Conservation (phyloP, 2,329 filamentous ascomycete species). For the Rhynchosporium secalis region DNA sequence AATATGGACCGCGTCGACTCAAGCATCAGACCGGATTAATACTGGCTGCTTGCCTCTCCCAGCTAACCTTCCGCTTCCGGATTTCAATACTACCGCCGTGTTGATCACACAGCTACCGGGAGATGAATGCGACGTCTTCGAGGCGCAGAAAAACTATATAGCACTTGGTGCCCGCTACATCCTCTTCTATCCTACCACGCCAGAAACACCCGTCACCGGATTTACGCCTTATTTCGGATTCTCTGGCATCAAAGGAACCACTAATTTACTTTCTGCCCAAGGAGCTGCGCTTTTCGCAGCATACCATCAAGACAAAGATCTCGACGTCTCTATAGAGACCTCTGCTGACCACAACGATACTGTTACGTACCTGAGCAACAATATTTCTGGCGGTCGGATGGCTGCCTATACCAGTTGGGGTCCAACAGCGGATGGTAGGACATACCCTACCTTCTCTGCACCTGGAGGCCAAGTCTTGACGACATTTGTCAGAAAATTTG, state of each 20-base stretch:
- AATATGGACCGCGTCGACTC: background rate
- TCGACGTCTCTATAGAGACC: background rate
- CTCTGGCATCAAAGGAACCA: background rate
- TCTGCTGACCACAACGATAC: background rate
- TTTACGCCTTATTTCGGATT: background rate
- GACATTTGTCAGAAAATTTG: slow-evolving; percentile 39
- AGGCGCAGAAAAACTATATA: background rate
- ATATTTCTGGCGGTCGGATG: background rate
- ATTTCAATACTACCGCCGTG: background rate
- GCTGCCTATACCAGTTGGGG: background rate
- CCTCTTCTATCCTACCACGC: background rate
- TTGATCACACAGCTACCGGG: background rate
- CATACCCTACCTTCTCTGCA: slow-evolving; percentile 23
- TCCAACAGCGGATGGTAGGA: background rate
- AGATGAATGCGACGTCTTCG: background rate
- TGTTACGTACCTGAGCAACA: background rate
- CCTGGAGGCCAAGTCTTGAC: slow-evolving; percentile 42
- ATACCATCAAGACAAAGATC: background rate
- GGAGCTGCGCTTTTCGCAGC: background rate
- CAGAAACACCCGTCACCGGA: background rate
- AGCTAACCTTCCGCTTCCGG: background rate
- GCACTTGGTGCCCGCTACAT: background rate
- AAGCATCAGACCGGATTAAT: background rate
- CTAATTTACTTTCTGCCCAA: background rate
- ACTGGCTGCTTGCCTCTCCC: background rate